Percentiles rank a stretch among this genome's conserved stretches.
Conservation (phyloP, 2,329 filamentous ascomycete species). For the Aspergillus tanneri region DNA sequence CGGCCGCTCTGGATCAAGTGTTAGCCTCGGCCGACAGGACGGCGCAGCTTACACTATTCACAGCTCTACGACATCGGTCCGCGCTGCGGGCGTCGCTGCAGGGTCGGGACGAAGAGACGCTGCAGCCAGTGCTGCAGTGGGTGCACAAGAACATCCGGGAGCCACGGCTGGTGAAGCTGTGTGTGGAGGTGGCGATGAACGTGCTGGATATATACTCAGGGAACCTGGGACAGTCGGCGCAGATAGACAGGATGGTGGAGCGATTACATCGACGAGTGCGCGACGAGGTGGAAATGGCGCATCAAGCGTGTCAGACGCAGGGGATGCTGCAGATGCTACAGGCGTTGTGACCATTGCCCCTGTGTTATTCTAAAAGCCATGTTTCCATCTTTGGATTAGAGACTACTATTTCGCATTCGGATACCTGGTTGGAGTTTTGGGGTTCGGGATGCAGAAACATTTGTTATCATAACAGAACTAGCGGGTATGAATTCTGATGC, state of each 20-base stretch:
- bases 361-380: too few relatives aligned
- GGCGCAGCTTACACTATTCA: conserved; percentile 72
- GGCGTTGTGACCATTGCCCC: conserved; percentile 16
- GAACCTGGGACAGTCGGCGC: conserved; percentile 69
- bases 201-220: conserved; percentile 85
- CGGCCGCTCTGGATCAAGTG: conserved; percentile 74
- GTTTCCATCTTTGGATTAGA: conserved; percentile 9
- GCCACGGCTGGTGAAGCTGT: conserved; percentile 75
- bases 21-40: conserved; percentile 61
- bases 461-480: too few relatives aligned
- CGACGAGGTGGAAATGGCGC: conserved; percentile 76
- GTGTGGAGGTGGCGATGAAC: conserved; percentile 78
- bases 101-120: conserved; percentile 73
- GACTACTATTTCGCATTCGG: conserved; percentile 16
- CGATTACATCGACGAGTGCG: conserved; percentile 69
- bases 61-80: conserved; percentile 81
- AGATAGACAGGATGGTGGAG: conserved; percentile 69
- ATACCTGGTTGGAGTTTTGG: conserved; percentile 24
- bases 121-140: conserved; percentile 83
- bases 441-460: conserved; percentile 6
- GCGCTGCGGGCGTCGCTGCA: conserved; percentile 78
- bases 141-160: conserved; percentile 76
- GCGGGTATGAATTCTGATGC: too few relatives aligned
- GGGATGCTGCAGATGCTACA: conserved; percentile 83
- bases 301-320: conserved; percentile 75